A percentile compares a stretch with the other conserved stretches of the same genome.
phyloP scores from a whole-genome alignment of 352 stramenopile species.

The Pythium scleroteichum region DNA sequence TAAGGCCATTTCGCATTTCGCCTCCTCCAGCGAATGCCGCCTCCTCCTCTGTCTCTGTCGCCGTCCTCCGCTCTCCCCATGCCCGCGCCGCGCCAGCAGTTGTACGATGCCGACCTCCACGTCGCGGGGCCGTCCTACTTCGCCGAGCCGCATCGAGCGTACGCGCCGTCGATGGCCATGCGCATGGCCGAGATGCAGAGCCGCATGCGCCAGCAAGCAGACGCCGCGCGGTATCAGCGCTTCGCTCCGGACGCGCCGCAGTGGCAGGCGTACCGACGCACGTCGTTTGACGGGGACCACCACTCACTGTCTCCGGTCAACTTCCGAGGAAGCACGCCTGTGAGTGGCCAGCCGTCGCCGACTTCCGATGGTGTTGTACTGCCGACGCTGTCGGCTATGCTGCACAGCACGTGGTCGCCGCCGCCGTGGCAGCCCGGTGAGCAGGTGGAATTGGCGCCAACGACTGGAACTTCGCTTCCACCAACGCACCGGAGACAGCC shows the following conservation, averaged over 20 bases:
- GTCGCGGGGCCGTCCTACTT: slow-evolving; percentile 3
- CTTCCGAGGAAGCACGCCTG: neutral
- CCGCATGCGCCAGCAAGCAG: slow-evolving; percentile 7
- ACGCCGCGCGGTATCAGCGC: neutral
- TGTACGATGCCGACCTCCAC: slow-evolving; percentile 12
- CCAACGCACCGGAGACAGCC: slow-evolving; percentile 7
- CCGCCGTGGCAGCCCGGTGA: slow-evolving; percentile 1
- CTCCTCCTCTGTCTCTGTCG: neutral
- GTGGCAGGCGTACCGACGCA: neutral
- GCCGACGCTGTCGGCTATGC: slow-evolving; percentile 20
- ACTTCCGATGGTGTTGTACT: slow-evolving; percentile 11
- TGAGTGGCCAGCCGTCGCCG: neutral
- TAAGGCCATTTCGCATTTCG: slow-evolving; percentile 2
- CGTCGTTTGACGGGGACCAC: slow-evolving; percentile 1
- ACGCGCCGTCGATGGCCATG: neutral
- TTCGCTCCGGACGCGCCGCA: too few relatives aligned
- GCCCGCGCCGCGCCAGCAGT: slow-evolving; percentile 4
- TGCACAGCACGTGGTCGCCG: slow-evolving; percentile 18
- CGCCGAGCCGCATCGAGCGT: neutral
- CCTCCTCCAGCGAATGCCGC: neutral
- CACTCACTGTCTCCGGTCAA: neutral
- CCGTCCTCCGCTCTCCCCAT: neutral
- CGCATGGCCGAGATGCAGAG: slow-evolving; percentile 12
- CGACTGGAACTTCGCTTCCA: neutral
- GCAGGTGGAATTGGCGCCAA: neutral